Conservation (phyloP, 352 stramenopile species). For the Phytophthora ramorum region DNA sequence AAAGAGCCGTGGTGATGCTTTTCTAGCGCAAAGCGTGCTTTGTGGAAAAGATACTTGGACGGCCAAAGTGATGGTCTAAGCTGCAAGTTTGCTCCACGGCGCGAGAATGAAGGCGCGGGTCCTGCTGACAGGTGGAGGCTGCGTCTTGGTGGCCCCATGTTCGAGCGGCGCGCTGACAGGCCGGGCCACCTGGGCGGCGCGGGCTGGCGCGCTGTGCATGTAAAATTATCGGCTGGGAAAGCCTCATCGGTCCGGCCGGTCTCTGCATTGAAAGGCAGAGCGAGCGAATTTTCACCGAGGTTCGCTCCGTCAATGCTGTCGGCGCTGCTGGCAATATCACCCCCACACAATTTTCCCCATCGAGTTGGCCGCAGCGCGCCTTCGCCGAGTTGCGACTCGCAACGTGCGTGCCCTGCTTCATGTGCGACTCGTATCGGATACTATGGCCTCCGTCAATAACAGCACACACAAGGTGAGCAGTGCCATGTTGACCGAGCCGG, state of each 20-base stretch:
- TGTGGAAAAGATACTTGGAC: slow-evolving; percentile 28
- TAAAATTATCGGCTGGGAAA: slow-evolving; percentile 37
- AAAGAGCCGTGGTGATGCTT: slow-evolving; percentile 18
- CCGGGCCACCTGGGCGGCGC: too few relatives aligned
- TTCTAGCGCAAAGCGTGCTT: slow-evolving; percentile 1
- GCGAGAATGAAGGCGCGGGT: slow-evolving; percentile 1
- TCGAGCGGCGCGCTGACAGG: not conserved
- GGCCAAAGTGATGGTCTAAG: too few relatives aligned
- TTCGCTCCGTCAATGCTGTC: slow-evolving; percentile 12
- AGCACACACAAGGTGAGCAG: not conserved
- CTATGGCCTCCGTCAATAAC: slow-evolving; percentile 7
- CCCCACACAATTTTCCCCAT: slow-evolving; percentile 24
- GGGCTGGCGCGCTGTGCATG: too few relatives aligned
- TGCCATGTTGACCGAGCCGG: not conserved
- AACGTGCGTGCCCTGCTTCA: not conserved
- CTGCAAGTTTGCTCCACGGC: too few relatives aligned
- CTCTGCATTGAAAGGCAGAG: slow-evolving; percentile 24
- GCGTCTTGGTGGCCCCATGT: slow-evolving; percentile 14
- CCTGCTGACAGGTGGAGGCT: not conserved
- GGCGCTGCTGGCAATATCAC: slow-evolving; percentile 28
- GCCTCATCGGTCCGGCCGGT: slow-evolving; percentile 13
- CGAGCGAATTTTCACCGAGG: slow-evolving; percentile 30
- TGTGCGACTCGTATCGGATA: not conserved
- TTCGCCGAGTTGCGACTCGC: slow-evolving; percentile 7
- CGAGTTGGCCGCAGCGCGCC: slow-evolving; percentile 7